Conservation (phyloP, 2,329 filamentous ascomycete species). For the Dothideomycetes sp. region DNA sequence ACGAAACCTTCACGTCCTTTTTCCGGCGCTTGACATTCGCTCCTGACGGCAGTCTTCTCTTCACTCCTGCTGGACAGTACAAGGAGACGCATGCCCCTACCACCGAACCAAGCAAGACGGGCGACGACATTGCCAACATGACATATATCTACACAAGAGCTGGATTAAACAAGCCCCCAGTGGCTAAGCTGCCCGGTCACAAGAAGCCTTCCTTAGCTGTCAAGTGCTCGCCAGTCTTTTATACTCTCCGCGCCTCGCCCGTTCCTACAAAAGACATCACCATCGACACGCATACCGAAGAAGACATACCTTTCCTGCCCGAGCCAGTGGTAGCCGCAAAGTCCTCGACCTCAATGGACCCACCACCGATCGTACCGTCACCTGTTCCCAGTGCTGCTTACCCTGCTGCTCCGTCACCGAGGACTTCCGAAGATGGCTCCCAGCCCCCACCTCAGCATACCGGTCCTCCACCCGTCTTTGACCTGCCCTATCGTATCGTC, state of each 20-base stretch:
- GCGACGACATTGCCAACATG: constrained; percentile 86
- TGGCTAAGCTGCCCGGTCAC: constrained; percentile 89
- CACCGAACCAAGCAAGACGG: constrained; percentile 59
- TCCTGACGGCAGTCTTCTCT: constrained; percentile 83
- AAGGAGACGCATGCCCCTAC: constrained; percentile 65
- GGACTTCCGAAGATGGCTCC: constrained; percentile 43
- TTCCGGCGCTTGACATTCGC: constrained; percentile 91
- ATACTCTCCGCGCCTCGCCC: constrained; percentile 62
- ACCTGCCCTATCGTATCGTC: constrained; percentile 82
- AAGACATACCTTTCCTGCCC: constrained; percentile 72
- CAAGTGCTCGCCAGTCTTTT: constrained; percentile 84
- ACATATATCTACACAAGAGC: constrained; percentile 97
- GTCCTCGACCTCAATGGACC: constrained; percentile 66
- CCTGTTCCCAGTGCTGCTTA: constrained; percentile 37
- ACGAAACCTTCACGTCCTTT: constrained; percentile 94
- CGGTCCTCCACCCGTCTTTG: constrained; percentile 57
- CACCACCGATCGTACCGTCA: constrained; percentile 55
- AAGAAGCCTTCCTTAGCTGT: constrained; percentile 97
- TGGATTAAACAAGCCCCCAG: constrained; percentile 91
- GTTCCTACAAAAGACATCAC: constrained; percentile 78
- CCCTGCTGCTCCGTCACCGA: constrained; percentile 43
- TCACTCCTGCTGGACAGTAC: constrained; percentile 93
- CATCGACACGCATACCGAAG: constrained; percentile 83
- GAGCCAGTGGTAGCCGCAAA: constrained; percentile 59
- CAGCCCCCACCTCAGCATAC: constrained; percentile 42